Evolutionary conservation across 257 asterid genomes (phyloP).

Genomic region (Cordia subcordata): DNA sequence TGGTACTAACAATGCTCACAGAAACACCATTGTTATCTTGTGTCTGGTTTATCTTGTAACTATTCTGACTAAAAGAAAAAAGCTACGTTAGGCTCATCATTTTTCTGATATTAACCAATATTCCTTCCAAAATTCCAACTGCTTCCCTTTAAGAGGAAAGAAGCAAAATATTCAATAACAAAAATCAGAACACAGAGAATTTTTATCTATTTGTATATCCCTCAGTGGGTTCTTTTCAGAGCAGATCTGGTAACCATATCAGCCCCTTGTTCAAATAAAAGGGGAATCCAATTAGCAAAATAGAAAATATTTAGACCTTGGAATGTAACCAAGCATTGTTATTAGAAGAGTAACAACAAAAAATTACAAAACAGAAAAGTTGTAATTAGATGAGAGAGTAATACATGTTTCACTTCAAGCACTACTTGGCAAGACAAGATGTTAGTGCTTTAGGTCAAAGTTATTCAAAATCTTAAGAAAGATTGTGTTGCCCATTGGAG

Average conservation of each 20-base stretch:
- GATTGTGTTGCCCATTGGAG: too few species aligned
- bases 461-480: too few species aligned
- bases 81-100: slow-evolving; percentile 6
- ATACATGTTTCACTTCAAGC: too few species aligned
- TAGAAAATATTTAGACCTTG: slow-evolving; percentile 87
- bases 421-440: too few species aligned
- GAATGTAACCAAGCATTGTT: slow-evolving; percentile 20
- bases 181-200: slow-evolving; percentile 2
- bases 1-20: slow-evolving; percentile 93
- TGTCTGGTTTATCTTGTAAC: slow-evolving; percentile 85
- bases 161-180: too few species aligned
- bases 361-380: background rate
- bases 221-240: slow-evolving; percentile 77
- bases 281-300: slow-evolving; percentile 93
- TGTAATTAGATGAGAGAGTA: background rate
- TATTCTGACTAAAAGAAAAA: slow-evolving; percentile 63
- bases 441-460: too few species aligned
- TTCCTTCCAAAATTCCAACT: too few species aligned
- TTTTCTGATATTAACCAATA: background rate
- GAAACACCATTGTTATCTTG: slow-evolving; percentile 89
- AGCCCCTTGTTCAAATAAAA: slow-evolving; percentile 94
- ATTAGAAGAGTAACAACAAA: slow-evolving; percentile 9
- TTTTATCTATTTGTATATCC: background rate
- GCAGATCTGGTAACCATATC: slow-evolving; percentile 94
- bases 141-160: background rate